phyloP scores from a whole-genome alignment of 805 yeast species.

The Kazachstania bromeliacearum region DNA sequence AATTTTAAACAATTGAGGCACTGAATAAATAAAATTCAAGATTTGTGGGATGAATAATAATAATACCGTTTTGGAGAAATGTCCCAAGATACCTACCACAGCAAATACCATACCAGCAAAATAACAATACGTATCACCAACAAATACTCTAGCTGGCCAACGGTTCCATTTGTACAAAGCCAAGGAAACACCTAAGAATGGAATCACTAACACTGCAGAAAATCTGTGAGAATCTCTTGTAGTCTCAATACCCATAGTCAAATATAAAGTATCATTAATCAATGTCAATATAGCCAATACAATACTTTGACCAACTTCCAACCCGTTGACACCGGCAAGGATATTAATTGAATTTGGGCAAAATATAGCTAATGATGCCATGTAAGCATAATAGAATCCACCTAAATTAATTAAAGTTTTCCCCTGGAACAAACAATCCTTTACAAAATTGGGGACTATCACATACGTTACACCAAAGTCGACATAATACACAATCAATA shows the following conservation, averaged over 20 bases:
- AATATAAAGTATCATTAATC: conserved; percentile 67
- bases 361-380: conserved; percentile 86
- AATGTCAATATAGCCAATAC: conserved; percentile 64
- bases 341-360: conserved; percentile 95
- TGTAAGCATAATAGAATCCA: conserved; percentile 68
- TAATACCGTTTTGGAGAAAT: conserved; percentile 86
- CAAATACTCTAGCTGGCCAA: conserved; percentile 90
- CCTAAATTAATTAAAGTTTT: conserved; percentile 58
- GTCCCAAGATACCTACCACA: conserved; percentile 91
- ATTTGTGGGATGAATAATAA: conserved; percentile 86
- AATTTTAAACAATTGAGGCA: conserved; percentile 81
- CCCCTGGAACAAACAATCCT: conserved; percentile 30
- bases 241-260: conserved; percentile 40
- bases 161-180: conserved; percentile 73
- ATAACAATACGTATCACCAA: conserved; percentile 96
- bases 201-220: conserved; percentile 69
- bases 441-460: conserved; percentile 64
- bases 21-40: conserved; percentile 77
- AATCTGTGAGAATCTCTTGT: conserved; percentile 78
- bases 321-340: conserved; percentile 91
- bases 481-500: conserved; percentile 81
- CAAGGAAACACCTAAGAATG: conserved; percentile 75
- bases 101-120: conserved; percentile 99
- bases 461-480: conserved; percentile 90
- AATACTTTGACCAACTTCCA: conserved; percentile 91